phyloP scores from a whole-genome alignment of 768 basidiomycete genomes.

The Lentinus tigrinus region DNA sequence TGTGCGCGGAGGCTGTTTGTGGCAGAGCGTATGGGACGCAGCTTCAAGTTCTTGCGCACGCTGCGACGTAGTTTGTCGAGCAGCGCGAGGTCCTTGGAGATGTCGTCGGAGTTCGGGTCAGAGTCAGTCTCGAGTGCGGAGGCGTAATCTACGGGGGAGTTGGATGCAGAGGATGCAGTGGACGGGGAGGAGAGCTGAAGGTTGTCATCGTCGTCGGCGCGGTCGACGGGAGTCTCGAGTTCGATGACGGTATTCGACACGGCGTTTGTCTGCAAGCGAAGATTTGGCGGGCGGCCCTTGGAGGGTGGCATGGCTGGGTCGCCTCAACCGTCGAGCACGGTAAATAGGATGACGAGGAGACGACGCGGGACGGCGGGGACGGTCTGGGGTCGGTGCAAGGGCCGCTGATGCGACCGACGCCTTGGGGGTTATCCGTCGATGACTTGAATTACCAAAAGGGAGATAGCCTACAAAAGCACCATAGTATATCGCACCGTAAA shows the following conservation, averaged over 20 bases:
- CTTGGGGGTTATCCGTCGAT: too few species aligned
- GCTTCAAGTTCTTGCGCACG: slow-evolving; percentile 73
- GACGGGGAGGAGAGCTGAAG: slow-evolving; percentile 30
- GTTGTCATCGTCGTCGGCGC: slow-evolving; percentile 32
- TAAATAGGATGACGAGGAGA: slow-evolving; percentile 1
- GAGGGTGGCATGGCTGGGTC: slow-evolving; percentile 26
- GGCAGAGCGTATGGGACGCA: slow-evolving; percentile 70
- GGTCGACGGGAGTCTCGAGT: slow-evolving; percentile 35
- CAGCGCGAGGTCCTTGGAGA: slow-evolving; percentile 64
- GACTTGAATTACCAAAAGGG: too few species aligned
- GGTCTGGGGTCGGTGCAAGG: background rate
- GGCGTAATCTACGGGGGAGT: slow-evolving; percentile 25
- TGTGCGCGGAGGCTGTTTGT: slow-evolving; percentile 19
- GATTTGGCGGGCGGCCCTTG: slow-evolving; percentile 51
- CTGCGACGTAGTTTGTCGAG: slow-evolving; percentile 69
- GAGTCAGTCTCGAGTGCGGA: slow-evolving; percentile 23
- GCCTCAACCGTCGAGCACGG: background rate
- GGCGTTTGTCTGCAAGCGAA: slow-evolving; percentile 37
- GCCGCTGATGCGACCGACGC: too few species aligned
- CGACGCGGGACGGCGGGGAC: background rate
- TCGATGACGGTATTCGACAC: slow-evolving; percentile 31
- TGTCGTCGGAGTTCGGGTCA: slow-evolving; percentile 47
- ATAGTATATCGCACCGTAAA: too few species aligned
- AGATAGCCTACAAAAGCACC: too few species aligned
- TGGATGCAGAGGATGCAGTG: slow-evolving; percentile 25